Evolutionary conservation across 345 rosid species (phyloP).

Genomic region (Murraya koenigii): DNA sequence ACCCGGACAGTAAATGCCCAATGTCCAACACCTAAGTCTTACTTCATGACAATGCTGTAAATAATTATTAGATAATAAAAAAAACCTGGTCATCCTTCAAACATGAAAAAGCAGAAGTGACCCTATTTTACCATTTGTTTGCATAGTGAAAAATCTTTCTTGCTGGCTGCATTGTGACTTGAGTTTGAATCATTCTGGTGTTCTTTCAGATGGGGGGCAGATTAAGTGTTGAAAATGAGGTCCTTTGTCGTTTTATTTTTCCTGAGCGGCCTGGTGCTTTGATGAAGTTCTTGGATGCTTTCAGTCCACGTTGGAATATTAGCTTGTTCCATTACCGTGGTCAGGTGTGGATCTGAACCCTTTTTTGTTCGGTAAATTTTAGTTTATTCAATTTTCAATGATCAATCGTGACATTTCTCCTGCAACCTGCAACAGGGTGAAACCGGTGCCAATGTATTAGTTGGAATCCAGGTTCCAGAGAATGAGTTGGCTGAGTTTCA

Average conservation of each 20-base stretch:
- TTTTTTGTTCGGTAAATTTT: not conserved
- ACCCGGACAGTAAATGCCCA: not conserved
- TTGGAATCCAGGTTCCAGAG: constrained; percentile 63
- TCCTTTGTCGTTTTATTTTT: constrained; percentile 75
- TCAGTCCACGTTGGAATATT: constrained; percentile 96
- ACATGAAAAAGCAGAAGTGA: not conserved
- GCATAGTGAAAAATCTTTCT: not conserved
- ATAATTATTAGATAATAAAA: not conserved
- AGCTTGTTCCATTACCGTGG: constrained; percentile 91
- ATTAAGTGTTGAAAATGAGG: constrained; percentile 63
- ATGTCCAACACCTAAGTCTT: not conserved
- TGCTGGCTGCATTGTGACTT: not conserved
- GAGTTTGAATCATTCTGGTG: not conserved
- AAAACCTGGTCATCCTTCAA: not conserved
- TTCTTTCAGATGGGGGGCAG: constrained; percentile 83
- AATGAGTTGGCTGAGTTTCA: constrained; percentile 64
- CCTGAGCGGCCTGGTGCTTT: constrained; percentile 97
- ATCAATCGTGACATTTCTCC: not conserved
- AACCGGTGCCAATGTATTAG: constrained; percentile 91
- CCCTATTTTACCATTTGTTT: not conserved
- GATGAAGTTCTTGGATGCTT: constrained; percentile 86
- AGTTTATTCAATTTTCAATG: not conserved
- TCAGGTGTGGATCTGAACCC: constrained; percentile 45
- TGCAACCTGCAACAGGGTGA: constrained; percentile 60
- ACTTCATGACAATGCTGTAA: not conserved